Percentiles rank a stretch among this genome's conserved stretches.
Evolutionary conservation across 768 basidiomycete genomes (phyloP).

Genomic region (Gelatoporia subvermispora): DNA sequence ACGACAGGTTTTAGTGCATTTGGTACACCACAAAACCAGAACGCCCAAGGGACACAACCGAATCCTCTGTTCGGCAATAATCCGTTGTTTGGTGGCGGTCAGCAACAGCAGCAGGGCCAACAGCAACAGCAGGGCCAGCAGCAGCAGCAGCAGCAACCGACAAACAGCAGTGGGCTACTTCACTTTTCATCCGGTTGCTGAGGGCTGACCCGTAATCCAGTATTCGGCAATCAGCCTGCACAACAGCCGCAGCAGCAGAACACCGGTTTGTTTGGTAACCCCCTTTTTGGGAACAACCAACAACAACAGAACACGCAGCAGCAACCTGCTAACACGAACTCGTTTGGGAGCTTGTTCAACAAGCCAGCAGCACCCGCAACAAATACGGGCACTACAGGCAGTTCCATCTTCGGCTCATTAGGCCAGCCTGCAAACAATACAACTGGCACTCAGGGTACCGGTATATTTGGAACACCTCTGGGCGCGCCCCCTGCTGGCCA

Average conservation of each 20-base stretch:
- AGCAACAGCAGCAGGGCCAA: conserved; percentile 13
- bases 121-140: conserved; percentile 11
- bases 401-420: conserved; percentile 31
- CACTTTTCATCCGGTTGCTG: background rate
- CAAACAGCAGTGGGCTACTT: conserved; percentile 3
- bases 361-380: conserved; percentile 27
- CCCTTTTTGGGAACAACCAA: conserved; percentile 21
- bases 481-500: conserved; percentile 39
- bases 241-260: conserved; percentile 31
- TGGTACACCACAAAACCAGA: conserved; percentile 32
- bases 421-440: conserved; percentile 37
- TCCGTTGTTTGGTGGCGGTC: conserved; percentile 2
- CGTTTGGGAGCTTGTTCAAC: conserved; percentile 27
- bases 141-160: conserved; percentile 17
- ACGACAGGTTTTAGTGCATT: conserved; percentile 23
- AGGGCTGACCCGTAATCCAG: background rate
- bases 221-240: background rate
- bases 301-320: conserved; percentile 34
- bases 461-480: conserved; percentile 49
- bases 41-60: conserved; percentile 25
- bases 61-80: conserved; percentile 13
- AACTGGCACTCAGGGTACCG: conserved; percentile 23
- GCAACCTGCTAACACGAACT: conserved; percentile 27
- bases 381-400: conserved; percentile 5
- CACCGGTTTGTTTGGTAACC: conserved; percentile 20